phyloP scores from a whole-genome alignment of 495 filamentous ascomycete genomes.

The Friedmanniomyces simplex region DNA sequence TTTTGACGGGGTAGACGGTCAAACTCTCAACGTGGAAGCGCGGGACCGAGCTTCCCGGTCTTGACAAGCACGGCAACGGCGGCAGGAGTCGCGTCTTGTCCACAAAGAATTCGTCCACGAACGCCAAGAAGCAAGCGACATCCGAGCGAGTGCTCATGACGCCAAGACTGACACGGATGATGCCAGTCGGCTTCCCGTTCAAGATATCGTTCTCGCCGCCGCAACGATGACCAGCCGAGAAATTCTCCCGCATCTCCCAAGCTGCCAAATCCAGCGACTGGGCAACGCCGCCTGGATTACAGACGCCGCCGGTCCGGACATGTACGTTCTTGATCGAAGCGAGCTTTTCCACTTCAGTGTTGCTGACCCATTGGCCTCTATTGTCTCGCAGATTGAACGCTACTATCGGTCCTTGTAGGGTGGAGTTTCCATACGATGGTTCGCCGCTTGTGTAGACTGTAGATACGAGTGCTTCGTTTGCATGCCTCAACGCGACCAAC shows the following conservation, averaged over 20 bases:
- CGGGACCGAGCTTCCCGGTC: constrained; percentile 45
- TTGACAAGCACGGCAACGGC: not conserved
- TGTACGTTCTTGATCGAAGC: constrained; percentile 70
- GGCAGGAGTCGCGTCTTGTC: constrained; percentile 18
- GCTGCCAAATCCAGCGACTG: constrained; percentile 54
- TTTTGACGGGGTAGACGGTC: constrained; percentile 67
- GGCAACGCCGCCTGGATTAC: constrained; percentile 83
- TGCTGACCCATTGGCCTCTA: constrained; percentile 61
- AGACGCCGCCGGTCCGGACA: constrained; percentile 73
- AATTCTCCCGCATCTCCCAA: constrained; percentile 72
- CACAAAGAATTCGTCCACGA: constrained; percentile 69
- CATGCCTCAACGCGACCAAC: constrained; percentile 51
- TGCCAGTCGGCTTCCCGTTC: constrained; percentile 72
- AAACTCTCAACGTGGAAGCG: constrained; percentile 30
- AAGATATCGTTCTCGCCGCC: constrained; percentile 66
- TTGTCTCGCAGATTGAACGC: constrained; percentile 71
- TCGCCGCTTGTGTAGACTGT: constrained; percentile 46
- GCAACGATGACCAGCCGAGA: constrained; percentile 61
- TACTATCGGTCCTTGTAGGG: constrained; percentile 63
- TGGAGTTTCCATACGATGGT: constrained; percentile 32
- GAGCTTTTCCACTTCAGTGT: constrained; percentile 75
- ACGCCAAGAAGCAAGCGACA: constrained; percentile 55
- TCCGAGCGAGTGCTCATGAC: constrained; percentile 80
- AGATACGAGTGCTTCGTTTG: constrained; percentile 57
- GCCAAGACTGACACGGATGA: constrained; percentile 75